Conservation (phyloP, 441 rosid species). For the Mallotus repandus region DNA sequence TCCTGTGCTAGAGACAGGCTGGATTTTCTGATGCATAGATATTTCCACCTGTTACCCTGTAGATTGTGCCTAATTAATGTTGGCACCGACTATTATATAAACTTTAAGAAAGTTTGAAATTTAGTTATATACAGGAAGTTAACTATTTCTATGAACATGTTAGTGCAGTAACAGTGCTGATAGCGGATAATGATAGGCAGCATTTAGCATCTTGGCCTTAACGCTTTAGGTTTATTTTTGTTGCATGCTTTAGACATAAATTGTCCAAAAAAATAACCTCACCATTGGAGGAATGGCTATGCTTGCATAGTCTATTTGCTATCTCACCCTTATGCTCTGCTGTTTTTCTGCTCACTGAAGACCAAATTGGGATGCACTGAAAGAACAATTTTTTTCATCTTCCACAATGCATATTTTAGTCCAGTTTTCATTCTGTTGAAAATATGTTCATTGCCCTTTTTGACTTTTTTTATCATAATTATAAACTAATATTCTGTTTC, state of each 20-base stretch:
- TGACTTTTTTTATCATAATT: conserved; percentile 2
- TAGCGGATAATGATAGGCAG: background rate
- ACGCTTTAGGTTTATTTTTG: background rate
- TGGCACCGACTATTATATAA: background rate
- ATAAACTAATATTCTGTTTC: conserved; percentile 23
- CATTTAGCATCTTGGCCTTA: background rate
- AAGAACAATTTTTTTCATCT: too few relatives aligned
- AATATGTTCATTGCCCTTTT: background rate
- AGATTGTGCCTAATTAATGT: background rate
- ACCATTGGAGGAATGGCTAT: background rate
- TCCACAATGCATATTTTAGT: background rate
- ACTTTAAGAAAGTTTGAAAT: background rate
- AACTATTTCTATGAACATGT: background rate
- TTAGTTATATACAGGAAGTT: background rate
- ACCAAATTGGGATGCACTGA: background rate
- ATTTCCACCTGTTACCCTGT: background rate
- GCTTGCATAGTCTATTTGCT: background rate
- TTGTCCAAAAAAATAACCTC: background rate
- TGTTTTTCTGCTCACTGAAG: background rate
- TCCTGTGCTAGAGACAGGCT: background rate
- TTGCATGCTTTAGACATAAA: background rate
- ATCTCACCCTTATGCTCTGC: background rate
- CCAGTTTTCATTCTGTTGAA: background rate
- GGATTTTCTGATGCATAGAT: background rate
- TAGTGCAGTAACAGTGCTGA: background rate